These are phyloP conservation scores for Ceratobasidium sp. DNA, from an alignment of 1,284 basidiomycete genomes.

Conservation along the genomic window DNA sequence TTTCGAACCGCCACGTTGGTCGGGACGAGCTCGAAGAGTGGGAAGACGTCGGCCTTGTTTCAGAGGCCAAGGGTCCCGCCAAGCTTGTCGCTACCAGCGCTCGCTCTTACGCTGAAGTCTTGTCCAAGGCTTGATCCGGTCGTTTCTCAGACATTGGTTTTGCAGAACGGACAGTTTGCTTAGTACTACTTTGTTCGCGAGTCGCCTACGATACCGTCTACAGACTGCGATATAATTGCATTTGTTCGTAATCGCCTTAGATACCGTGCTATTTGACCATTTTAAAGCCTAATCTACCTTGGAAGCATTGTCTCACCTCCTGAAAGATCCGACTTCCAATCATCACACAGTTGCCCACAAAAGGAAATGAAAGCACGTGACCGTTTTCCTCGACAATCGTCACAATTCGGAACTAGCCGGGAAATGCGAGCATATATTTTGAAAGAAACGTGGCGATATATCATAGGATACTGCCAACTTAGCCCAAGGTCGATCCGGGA, in stretches of 20 bases:
- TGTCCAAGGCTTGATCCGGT: slow-evolving; percentile 21
- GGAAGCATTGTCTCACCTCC: not conserved
- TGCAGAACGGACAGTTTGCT: slow-evolving; percentile 1
- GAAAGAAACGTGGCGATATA: too few species aligned
- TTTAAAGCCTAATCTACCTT: not conserved
- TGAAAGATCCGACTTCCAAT: not conserved
- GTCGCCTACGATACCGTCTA: slow-evolving; percentile 8
- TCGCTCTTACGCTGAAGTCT: slow-evolving; percentile 37
- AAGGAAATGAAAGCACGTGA: too few species aligned
- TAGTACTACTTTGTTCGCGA: slow-evolving; percentile 10
- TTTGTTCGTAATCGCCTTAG: not conserved
- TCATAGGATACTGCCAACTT: too few species aligned
- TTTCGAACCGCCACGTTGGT: slow-evolving; percentile 38
- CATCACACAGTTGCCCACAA: too few species aligned
- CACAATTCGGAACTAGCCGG: too few species aligned
- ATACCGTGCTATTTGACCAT: not conserved
- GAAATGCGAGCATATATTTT: too few species aligned
- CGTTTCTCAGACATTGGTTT: slow-evolving; percentile 9
- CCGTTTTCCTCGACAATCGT: too few species aligned
- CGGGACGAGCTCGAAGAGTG: slow-evolving; percentile 33
- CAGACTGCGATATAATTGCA: slow-evolving; percentile 21
- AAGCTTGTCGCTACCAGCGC: slow-evolving; percentile 35
- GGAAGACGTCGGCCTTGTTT: slow-evolving; percentile 30
- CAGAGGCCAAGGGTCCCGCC: slow-evolving; percentile 28
- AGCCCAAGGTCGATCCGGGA: too few species aligned